These are phyloP conservation scores for Epichloe typhina DNA, from an alignment of 2,329 filamentous ascomycete species.

Conservation along the genomic window DNA sequence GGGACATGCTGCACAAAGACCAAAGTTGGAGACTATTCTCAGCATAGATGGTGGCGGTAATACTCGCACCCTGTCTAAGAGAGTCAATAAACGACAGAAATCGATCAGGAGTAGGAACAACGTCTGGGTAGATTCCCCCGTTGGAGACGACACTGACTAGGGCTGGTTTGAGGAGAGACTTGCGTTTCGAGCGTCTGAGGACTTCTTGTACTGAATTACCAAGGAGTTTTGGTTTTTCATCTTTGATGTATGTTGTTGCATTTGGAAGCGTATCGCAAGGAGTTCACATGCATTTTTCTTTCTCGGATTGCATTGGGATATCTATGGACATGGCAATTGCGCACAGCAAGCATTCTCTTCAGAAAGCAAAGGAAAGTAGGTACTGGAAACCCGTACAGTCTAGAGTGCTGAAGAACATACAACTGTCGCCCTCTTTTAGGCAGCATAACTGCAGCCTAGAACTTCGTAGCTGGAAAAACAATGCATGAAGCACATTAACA, in stretches of 20 bases:
- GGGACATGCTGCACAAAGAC: conserved; percentile 25
- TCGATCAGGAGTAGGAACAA: conserved; percentile 16
- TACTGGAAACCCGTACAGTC: not conserved
- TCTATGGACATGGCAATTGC: not conserved
- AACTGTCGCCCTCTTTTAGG: not conserved
- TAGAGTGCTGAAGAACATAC: not conserved
- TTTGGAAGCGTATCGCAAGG: conserved; percentile 5
- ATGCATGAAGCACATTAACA: not conserved
- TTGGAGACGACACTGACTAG: conserved; percentile 25
- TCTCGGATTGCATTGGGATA: conserved; percentile 1
- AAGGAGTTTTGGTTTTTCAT: conserved; percentile 2
- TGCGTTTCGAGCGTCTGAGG: not conserved
- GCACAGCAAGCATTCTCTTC: not conserved
- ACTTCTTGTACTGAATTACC: not conserved
- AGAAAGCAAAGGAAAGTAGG: not conserved
- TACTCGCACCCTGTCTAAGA: conserved; percentile 17
- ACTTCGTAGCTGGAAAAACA: not conserved
- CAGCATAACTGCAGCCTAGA: not conserved
- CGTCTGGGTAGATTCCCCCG: conserved; percentile 20
- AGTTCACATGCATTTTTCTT: conserved; percentile 6
- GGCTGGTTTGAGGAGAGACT: not conserved
- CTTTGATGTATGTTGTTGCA: conserved; percentile 7
- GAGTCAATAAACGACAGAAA: conserved; percentile 17
- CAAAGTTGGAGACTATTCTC: conserved; percentile 33
- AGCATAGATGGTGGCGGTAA: conserved; percentile 24